These are phyloP conservation scores for Asterophora parasitica DNA, from an alignment of 768 basidiomycete genomes.

Conservation along the genomic window DNA sequence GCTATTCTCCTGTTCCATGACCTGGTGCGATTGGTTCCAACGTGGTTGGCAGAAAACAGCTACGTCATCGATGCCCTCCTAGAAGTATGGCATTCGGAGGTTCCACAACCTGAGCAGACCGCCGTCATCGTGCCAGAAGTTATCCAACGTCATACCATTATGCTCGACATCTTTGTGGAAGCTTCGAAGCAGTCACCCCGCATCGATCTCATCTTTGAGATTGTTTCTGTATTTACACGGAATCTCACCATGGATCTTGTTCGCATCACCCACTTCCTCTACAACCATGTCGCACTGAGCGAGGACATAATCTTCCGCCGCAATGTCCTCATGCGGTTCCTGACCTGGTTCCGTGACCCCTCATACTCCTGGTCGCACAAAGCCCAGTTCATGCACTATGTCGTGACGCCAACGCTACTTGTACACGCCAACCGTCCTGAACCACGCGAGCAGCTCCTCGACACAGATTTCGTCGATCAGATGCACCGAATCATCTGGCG, in stretches of 20 bases:
- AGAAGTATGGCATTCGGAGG: constrained; percentile 63
- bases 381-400: constrained; percentile 69
- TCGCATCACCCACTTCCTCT: constrained; percentile 78
- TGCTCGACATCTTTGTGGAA: constrained; percentile 75
- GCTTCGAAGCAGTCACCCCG: constrained; percentile 67
- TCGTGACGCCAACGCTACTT: constrained; percentile 84
- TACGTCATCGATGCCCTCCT: constrained; percentile 70
- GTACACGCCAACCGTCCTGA: constrained; percentile 60
- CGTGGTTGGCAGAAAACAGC: constrained; percentile 68
- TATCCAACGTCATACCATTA: constrained; percentile 56
- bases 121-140: constrained; percentile 43
- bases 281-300: constrained; percentile 75
- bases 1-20: constrained; percentile 77
- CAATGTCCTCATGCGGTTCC: constrained; percentile 80
- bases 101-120: constrained; percentile 38
- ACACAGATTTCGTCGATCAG: constrained; percentile 62
- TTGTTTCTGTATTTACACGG: constrained; percentile 76
- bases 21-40: constrained; percentile 57
- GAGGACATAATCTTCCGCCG: constrained; percentile 66
- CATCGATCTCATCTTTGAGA: constrained; percentile 84
- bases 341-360: constrained; percentile 74
- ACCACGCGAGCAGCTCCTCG: constrained; percentile 58
- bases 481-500: constrained; percentile 80
- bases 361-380: constrained; percentile 71
- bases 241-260: constrained; percentile 79